Evolutionary conservation across 805 yeast genomes (phyloP).

Genomic region (Spencermartinsiella europaea): DNA sequence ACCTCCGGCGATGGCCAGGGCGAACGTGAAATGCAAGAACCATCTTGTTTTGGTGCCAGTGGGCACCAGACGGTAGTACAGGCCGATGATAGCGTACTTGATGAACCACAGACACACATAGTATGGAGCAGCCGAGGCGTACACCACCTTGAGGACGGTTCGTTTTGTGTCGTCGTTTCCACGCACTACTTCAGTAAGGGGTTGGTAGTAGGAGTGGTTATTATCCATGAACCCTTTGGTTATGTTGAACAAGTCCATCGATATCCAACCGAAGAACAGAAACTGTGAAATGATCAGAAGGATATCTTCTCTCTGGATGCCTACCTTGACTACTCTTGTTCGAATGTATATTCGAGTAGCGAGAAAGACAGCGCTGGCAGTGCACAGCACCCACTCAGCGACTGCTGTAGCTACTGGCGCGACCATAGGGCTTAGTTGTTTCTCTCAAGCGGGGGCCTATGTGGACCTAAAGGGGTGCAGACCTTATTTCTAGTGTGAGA

Average conservation of each 20-base stretch:
- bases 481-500: too few species aligned
- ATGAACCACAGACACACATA: conserved; percentile 24
- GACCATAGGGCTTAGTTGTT: neutral
- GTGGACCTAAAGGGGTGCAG: too few species aligned
- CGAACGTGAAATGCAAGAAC: conserved; percentile 16
- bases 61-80: conserved; percentile 26
- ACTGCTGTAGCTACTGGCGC: conserved; percentile 6
- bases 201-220: conserved; percentile 18
- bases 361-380: conserved; percentile 17
- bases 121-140: conserved; percentile 25
- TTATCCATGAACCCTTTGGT: conserved; percentile 23
- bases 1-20: conserved; percentile 13
- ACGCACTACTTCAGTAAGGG: conserved; percentile 10
- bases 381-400: conserved; percentile 23
- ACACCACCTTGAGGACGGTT: conserved; percentile 22
- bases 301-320: conserved; percentile 23
- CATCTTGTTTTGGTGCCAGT: conserved; percentile 18
- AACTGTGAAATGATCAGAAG: conserved; percentile 21
- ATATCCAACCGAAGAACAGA: conserved; percentile 23
- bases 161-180: conserved; percentile 11
- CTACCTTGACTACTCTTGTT: conserved; percentile 17
- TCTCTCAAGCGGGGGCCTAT: neutral
- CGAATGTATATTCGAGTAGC: conserved; percentile 20
- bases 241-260: conserved; percentile 21
- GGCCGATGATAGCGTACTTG: conserved; percentile 23